These are phyloP conservation scores for Eucalyptus decipiens DNA, from an alignment of 345 rosid species.

Conservation along the genomic window DNA sequence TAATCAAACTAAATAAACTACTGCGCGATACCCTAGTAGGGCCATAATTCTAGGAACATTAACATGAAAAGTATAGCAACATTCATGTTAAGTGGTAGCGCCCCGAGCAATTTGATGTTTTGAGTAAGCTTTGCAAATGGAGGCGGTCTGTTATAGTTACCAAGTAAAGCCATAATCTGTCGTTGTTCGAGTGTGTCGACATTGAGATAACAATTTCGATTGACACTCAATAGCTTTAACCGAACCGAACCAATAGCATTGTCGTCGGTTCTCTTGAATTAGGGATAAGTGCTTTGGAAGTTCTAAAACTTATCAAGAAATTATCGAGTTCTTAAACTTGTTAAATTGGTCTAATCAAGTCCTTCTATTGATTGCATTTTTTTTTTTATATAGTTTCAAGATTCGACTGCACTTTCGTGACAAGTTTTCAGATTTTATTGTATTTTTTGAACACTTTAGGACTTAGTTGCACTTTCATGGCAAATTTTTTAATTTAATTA, in stretches of 20 bases:
- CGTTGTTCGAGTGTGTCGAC: background rate
- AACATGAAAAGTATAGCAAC: background rate
- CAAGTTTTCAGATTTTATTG: background rate
- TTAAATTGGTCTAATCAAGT: too few species aligned
- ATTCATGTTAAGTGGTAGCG: background rate
- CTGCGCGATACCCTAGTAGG: background rate
- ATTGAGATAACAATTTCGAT: background rate
- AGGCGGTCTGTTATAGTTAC: too few species aligned
- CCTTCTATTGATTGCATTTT: too few species aligned
- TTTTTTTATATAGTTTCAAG: fast-evolving
- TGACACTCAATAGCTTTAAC: background rate
- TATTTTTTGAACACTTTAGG: too few species aligned
- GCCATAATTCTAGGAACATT: background rate
- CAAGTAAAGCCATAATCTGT: background rate
- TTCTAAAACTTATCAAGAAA: too few species aligned
- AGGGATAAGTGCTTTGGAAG: background rate
- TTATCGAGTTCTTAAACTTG: too few species aligned
- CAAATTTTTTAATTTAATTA: too few species aligned
- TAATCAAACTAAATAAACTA: background rate
- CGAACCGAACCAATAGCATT: background rate
- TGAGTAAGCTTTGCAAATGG: background rate
- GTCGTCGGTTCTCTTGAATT: background rate
- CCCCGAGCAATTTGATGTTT: background rate
- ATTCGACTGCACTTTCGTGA: fast-evolving
- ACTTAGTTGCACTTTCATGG: background rate